These are phyloP conservation scores for Elongisporangium senticosum DNA, from an alignment of 352 stramenopile species.

Conservation along the genomic window DNA sequence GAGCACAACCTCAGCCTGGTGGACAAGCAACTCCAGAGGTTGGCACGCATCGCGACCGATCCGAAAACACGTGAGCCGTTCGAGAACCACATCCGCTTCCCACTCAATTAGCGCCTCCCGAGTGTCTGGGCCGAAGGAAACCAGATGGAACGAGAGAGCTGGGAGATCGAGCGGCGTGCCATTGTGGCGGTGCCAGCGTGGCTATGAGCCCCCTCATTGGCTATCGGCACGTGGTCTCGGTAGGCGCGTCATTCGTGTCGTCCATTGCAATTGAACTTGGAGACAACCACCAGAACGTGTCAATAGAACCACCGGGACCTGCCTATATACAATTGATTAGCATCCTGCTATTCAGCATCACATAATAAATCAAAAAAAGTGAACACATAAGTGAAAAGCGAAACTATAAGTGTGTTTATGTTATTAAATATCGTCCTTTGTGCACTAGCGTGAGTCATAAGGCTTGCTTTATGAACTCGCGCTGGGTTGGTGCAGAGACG, in stretches of 20 bases:
- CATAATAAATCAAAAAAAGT: no score
- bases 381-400: no score
- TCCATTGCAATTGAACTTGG: not conserved
- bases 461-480: not conserved
- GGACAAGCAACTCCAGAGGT: constrained; percentile 49
- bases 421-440: not conserved
- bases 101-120: not conserved
- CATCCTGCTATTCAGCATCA: no score
- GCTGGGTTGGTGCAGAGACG: constrained; percentile 5
- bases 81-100: constrained; percentile 34
- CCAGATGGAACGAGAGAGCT: not conserved
- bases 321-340: not conserved
- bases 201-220: not conserved
- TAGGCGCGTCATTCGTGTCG: not conserved
- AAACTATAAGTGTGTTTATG: not conserved
- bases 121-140: not conserved
- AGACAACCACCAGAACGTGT: not conserved
- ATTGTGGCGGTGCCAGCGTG: not conserved
- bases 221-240: not conserved
- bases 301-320: not conserved
- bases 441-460: not conserved
- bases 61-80: constrained; percentile 44
- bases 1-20: constrained; percentile 69
- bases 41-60: constrained; percentile 25
- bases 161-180: not conserved